phyloP scores from a whole-genome alignment of 2,329 filamentous ascomycete species.

The Ophiosphaerella herpotricha region DNA sequence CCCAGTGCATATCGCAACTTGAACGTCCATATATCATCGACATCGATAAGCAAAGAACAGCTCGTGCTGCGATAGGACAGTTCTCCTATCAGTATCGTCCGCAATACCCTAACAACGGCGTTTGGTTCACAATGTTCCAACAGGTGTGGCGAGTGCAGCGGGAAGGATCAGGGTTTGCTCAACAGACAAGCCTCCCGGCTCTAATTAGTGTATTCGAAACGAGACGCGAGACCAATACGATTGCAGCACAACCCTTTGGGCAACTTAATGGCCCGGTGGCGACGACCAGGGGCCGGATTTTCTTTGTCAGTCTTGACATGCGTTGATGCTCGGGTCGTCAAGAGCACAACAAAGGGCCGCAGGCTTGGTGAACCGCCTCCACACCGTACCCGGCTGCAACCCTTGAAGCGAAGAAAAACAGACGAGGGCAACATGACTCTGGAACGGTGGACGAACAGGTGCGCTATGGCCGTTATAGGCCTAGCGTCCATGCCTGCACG shows the following conservation, averaged over 20 bases:
- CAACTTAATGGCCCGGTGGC: no score
- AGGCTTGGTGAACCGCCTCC: no score
- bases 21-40: no score
- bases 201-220: background rate
- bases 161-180: constrained; percentile 12
- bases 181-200: constrained; percentile 14
- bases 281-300: no score
- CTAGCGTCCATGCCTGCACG: constrained; percentile 11
- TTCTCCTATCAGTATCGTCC: background rate
- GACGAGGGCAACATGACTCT: background rate
- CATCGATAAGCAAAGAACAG: no score
- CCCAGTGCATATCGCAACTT: no score
- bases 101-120: background rate
- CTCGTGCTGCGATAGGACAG: no score
- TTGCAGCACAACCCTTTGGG: background rate
- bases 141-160: constrained; percentile 18
- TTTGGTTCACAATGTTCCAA: background rate
- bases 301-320: no score
- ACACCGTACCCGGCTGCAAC: background rate
- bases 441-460: constrained; percentile 14
- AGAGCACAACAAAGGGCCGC: no score
- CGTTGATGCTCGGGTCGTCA: no score
- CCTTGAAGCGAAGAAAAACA: constrained; percentile 11
- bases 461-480: constrained; percentile 8
- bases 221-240: background rate